Conservation (phyloP, 2,329 filamentous ascomycete species). For the Aspergillus pseudoviridinutans region DNA sequence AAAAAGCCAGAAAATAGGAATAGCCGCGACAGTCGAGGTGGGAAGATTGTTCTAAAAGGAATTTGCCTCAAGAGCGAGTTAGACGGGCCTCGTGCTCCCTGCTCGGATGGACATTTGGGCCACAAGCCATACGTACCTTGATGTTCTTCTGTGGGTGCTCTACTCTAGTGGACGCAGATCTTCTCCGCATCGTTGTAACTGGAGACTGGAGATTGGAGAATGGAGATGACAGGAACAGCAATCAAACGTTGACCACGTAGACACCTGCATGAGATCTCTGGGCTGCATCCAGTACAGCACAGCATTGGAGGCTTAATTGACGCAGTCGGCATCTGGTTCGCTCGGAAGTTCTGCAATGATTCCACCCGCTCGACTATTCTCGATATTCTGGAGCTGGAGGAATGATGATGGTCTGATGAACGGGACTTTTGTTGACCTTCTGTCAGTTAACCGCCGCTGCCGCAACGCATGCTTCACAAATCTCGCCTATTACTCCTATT, state of each 20-base stretch:
- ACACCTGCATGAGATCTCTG: not conserved
- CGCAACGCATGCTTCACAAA: conserved; percentile 5
- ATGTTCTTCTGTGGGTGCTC: not conserved
- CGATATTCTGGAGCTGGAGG: not conserved
- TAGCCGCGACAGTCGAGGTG: not conserved
- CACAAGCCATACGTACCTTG: not conserved
- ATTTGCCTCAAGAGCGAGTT: not conserved
- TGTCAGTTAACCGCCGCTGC: conserved; percentile 12
- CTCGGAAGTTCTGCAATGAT: not conserved
- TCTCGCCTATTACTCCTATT: not conserved
- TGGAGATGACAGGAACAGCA: not conserved
- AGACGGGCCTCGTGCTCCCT: not conserved
- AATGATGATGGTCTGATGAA: not conserved
- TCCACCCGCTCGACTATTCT: conserved; percentile 7
- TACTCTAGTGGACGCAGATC: not conserved
- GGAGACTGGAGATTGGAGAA: not conserved
- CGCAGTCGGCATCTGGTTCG: not conserved
- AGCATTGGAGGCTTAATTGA: too few species aligned
- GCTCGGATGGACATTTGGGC: not conserved
- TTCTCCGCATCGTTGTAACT: not conserved
- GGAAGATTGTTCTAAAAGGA: not conserved
- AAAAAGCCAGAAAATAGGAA: not conserved
- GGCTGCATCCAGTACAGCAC: not conserved
- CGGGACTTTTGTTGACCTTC: not conserved
- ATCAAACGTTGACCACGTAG: not conserved